phyloP scores from a whole-genome alignment of 2,329 filamentous ascomycete genomes.

The Hymenoscyphus albidus region DNA sequence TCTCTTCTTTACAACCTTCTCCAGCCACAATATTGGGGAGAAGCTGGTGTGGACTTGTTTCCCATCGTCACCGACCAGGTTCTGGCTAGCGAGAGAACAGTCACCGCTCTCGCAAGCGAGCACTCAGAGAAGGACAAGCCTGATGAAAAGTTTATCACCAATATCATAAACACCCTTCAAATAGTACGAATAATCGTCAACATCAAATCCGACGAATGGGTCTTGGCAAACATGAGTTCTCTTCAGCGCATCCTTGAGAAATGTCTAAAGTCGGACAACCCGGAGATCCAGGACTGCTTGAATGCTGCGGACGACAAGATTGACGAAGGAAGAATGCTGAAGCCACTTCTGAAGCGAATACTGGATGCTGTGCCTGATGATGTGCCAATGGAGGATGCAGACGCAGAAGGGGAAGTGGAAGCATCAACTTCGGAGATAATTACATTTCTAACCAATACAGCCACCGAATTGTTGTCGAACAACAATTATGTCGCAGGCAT shows the following conservation, averaged over 20 bases:
- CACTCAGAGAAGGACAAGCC: slow-evolving; percentile 64
- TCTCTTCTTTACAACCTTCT: slow-evolving; percentile 78
- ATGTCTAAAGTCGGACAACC: slow-evolving; percentile 78
- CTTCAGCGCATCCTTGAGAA: slow-evolving; percentile 90
- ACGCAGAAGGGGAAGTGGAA: slow-evolving; percentile 81
- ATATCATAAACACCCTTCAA: slow-evolving; percentile 90
- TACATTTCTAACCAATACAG: slow-evolving; percentile 76
- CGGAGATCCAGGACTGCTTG: slow-evolving; percentile 90
- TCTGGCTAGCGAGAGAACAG: slow-evolving; percentile 74
- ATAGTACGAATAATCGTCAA: slow-evolving; percentile 87
- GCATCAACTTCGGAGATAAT: slow-evolving; percentile 83
- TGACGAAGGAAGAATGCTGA: slow-evolving; percentile 66
- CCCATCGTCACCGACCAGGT: slow-evolving; percentile 86
- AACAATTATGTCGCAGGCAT: slow-evolving; percentile 82
- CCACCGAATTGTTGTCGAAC: slow-evolving; percentile 80
- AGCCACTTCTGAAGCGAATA: slow-evolving; percentile 75
- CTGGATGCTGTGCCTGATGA: slow-evolving; percentile 85
- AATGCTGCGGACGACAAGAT: slow-evolving; percentile 68
- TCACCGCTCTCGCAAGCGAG: slow-evolving; percentile 54
- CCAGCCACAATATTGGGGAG: slow-evolving; percentile 84
- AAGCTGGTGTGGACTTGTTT: slow-evolving; percentile 87
- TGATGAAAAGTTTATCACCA: slow-evolving; percentile 80
- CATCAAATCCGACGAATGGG: slow-evolving; percentile 86
- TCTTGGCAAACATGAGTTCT: slow-evolving; percentile 69
- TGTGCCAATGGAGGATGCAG: slow-evolving; percentile 67